Evolutionary conservation across 2,329 filamentous ascomycete genomes (phyloP).

Genomic region (Ascochyta koolunga): DNA sequence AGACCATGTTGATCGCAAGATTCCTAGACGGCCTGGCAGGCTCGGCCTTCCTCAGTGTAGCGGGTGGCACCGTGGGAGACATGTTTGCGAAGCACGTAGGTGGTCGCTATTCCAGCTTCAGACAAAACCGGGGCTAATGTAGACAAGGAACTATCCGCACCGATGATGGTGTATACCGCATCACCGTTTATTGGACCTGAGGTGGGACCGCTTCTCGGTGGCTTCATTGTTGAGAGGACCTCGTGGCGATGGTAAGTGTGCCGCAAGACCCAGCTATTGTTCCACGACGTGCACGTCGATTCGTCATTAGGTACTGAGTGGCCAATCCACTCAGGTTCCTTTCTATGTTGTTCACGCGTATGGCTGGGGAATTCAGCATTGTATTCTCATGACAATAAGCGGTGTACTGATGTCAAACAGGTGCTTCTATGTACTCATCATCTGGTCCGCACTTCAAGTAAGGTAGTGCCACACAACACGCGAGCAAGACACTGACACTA

Average conservation of each 20-base stretch:
- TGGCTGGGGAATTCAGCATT: background rate
- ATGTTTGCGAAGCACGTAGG: conserved; percentile 46
- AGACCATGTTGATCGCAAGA: conserved; percentile 76
- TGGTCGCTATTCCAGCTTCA: conserved; percentile 9
- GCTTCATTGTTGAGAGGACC: conserved; percentile 79
- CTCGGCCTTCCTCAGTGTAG: conserved; percentile 68
- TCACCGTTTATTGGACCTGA: conserved; percentile 61
- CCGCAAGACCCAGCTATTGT: conserved; percentile 12
- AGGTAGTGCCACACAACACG: conserved; percentile 25
- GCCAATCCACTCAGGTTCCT: conserved; percentile 1
- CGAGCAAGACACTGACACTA: conserved; percentile 23
- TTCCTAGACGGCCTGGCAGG: conserved; percentile 79
- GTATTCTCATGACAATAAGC: conserved; percentile 17
- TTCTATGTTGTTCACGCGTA: conserved; percentile 13
- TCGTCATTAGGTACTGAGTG: conserved; percentile 4
- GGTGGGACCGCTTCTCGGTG: conserved; percentile 67
- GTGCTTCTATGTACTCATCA: conserved; percentile 75
- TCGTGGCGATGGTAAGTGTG: conserved; percentile 61
- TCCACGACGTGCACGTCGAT: conserved; percentile 7
- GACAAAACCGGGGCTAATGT: conserved; percentile 14
- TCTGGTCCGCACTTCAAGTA: conserved; percentile 69
- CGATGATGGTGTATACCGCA: conserved; percentile 77
- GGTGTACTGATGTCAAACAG: conserved; percentile 36
- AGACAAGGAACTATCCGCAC: conserved; percentile 67
- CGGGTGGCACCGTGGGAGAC: conserved; percentile 85